Percentiles rank a stretch among this genome's conserved stretches.
phyloP scores from a whole-genome alignment of 345 rosid species.

The Schrenkiella parvula region DNA sequence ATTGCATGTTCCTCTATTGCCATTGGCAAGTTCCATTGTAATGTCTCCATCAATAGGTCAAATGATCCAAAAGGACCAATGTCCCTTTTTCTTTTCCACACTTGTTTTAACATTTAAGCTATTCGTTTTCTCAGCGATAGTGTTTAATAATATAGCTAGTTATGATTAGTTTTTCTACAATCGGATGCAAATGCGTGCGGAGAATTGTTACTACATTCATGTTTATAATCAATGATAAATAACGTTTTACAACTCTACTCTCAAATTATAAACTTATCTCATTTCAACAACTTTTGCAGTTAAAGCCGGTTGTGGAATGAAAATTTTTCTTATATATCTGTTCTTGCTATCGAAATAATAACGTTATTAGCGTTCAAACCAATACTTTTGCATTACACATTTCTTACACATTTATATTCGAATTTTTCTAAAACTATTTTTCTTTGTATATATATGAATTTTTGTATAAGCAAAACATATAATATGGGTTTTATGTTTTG shows the following conservation, averaged over 20 bases:
- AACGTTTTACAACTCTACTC: background rate
- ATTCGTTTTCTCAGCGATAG: background rate
- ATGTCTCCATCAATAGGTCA: constrained; percentile 24
- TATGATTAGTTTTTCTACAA: background rate
- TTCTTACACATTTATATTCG: too few species aligned
- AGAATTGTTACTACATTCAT: background rate
- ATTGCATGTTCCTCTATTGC: constrained; percentile 33
- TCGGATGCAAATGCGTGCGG: background rate
- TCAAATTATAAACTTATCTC: too few species aligned
- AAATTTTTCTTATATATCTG: too few species aligned
- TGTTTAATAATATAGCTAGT: background rate
- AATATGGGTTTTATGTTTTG: too few species aligned
- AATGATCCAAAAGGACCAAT: constrained; percentile 8
- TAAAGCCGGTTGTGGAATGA: too few species aligned
- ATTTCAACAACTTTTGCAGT: background rate
- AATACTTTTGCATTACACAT: too few species aligned
- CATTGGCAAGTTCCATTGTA: constrained; percentile 26
- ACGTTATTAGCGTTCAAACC: too few species aligned
- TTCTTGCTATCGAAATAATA: too few species aligned
- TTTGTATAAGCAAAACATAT: too few species aligned
- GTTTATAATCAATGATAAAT: background rate
- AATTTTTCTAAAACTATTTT: too few species aligned
- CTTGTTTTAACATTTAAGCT: background rate
- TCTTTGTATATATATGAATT: too few species aligned
- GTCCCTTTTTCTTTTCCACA: background rate